Conservation (phyloP, 2,329 filamentous ascomycete genomes). For the Aspergillus costaricaensis region DNA sequence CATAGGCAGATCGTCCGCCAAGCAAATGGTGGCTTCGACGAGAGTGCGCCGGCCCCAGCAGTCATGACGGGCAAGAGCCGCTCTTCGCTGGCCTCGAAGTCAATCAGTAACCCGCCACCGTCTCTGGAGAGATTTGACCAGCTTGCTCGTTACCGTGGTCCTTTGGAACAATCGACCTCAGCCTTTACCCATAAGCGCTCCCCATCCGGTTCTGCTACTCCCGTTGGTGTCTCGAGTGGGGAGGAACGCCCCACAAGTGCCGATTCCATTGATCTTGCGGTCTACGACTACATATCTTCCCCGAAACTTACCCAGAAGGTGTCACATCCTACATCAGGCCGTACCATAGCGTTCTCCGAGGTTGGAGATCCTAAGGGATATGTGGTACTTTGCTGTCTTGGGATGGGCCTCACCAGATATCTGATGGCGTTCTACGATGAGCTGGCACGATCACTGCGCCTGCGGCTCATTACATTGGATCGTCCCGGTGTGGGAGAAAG, state of each 20-base stretch:
- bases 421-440: conserved; percentile 98
- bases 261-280: conserved; percentile 86
- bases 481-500: conserved; percentile 92
- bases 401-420: conserved; percentile 95
- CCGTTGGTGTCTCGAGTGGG: conserved; percentile 49
- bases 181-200: conserved; percentile 40
- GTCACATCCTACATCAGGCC: conserved; percentile 78
- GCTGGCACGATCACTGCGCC: conserved; percentile 79
- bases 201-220: conserved; percentile 40
- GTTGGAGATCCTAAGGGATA: conserved; percentile 90
- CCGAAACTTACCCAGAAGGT: conserved; percentile 87
- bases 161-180: conserved; percentile 32
- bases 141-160: conserved; percentile 29
- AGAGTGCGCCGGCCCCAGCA: conserved; percentile 70
- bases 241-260: conserved; percentile 76
- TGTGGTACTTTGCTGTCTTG: conserved; percentile 93
- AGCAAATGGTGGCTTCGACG: conserved; percentile 42
- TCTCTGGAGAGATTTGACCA: conserved; percentile 36
- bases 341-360: conserved; percentile 92
- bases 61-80: conserved; percentile 62
- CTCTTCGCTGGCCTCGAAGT: conserved; percentile 31
- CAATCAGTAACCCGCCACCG: conserved; percentile 29
- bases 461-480: conserved; percentile 91
- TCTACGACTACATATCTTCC: conserved; percentile 80
- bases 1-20: conserved; percentile 16